Evolutionary conservation across 176 grass and related monocot genomes (phyloP).

Genomic region (Luzula sylvatica): DNA sequence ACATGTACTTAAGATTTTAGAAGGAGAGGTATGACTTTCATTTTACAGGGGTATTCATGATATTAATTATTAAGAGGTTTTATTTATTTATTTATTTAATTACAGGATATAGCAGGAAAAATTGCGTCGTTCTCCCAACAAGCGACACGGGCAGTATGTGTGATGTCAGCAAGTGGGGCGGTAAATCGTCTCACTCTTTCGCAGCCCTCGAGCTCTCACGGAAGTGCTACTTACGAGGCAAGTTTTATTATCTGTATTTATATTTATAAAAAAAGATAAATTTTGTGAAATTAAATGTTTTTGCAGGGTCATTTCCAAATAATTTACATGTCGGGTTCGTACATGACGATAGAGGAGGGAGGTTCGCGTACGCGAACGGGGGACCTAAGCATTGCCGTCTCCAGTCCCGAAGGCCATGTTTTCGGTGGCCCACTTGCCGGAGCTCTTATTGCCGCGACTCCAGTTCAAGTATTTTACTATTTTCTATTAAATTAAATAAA

Average conservation of each 20-base stretch:
- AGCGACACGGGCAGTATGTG: conserved; percentile 76
- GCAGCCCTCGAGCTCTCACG: conserved; percentile 48
- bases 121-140: conserved; percentile 94
- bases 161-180: conserved; percentile 83
- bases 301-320: conserved; percentile 90
- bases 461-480: conserved; percentile 71
- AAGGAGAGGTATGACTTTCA: conserved; percentile 56
- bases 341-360: conserved; percentile 53
- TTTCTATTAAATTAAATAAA: too few relatives aligned
- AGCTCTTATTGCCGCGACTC: conserved; percentile 61
- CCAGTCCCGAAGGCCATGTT: conserved; percentile 61
- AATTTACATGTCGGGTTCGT: conserved; percentile 81
- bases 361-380: conserved; percentile 49
- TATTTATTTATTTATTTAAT: not conserved
- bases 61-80: too few relatives aligned
- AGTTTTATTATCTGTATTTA: not conserved
- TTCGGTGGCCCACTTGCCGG: conserved; percentile 77
- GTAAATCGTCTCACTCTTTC: conserved; percentile 72
- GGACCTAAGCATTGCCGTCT: conserved; percentile 75
- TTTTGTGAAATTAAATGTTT: conserved; percentile 5
- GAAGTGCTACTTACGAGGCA: conserved; percentile 80
- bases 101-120: conserved; percentile 73
- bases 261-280: not conserved
- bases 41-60: too few relatives aligned
- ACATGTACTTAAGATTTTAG: conserved; percentile 73